Evolutionary conservation across 257 asterid species (phyloP).

Genomic region (Datura wrightii): DNA sequence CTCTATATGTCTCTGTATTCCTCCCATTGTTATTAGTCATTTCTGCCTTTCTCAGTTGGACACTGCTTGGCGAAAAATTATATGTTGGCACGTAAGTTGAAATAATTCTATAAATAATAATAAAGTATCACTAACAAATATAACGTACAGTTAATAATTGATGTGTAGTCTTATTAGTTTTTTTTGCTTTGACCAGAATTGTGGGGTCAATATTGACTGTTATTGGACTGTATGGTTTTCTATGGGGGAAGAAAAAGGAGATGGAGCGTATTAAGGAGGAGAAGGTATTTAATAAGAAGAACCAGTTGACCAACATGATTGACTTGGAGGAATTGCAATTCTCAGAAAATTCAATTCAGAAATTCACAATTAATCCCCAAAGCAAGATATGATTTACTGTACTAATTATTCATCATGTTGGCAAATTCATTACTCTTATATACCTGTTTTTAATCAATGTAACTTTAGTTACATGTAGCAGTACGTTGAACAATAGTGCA

Average conservation of each 20-base stretch:
- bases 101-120: not conserved
- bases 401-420: not conserved
- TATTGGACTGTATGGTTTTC: slow-evolving; percentile 69
- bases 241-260: slow-evolving; percentile 83
- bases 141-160: not conserved
- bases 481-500: not conserved
- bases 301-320: not conserved
- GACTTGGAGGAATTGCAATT: slow-evolving; percentile 22
- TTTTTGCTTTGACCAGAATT: slow-evolving; percentile 45
- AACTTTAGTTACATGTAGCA: not conserved
- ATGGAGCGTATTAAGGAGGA: slow-evolving; percentile 17
- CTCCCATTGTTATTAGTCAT: slow-evolving; percentile 82
- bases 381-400: not conserved
- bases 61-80: slow-evolving; percentile 67
- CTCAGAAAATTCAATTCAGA: not conserved
- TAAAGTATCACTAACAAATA: not conserved
- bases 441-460: not conserved
- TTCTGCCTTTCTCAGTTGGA: slow-evolving; percentile 87
- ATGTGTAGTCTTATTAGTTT: not conserved
- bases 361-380: not conserved
- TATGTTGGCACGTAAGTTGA: slow-evolving; percentile 69
- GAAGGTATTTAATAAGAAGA: not conserved
- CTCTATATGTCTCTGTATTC: slow-evolving; percentile 78
- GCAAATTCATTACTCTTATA: not conserved
- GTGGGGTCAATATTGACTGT: slow-evolving; percentile 69